Evolutionary conservation across 306 rosid genomes (phyloP), one percentile per base, ranked within the genome.

Genomic region (Corylus americana): DNA sequence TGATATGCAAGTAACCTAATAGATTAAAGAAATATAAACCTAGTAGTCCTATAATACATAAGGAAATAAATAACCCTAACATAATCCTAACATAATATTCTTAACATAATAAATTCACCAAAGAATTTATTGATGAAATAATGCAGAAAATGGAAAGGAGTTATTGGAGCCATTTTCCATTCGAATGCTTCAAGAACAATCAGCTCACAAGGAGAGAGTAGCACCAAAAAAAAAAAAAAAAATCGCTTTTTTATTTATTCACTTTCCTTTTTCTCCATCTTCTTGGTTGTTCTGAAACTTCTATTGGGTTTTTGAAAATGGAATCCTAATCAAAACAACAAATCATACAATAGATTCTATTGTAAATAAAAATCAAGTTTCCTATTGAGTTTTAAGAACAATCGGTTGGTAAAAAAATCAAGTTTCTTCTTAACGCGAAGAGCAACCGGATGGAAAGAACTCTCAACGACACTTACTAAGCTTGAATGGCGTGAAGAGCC

Each of bases 141-240:
- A 62, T 81, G 87, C 22, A 92, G 71, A 86, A 87, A 94, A 79
- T 86, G 53, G 87, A 94, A 92, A 73, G 97, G 97, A 54, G 98
- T 94, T 31, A 90, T 80, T 77, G 88, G 83, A 80, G 89, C 87
- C 92, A 92, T 77, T 86, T 89, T 90, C 98, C 97, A 94, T 72
- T 88, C 97, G 88, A 94, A 88, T 37, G 93, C 74, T 77, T 73
- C 67, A 50, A 94, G 83, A 86, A 94, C 81, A 77, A 89, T 37
- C 0, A 92, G 77, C 77, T 94, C 98, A 96, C 25, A 22, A 0
- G 25, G 25, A 22, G 25, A 22, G 25, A 22, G 25, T 22, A 22
- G 0, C 25, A 22, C 25, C 25, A 0, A 22, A 22, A 22, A 22
- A 22, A 22, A 22, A 22, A 22, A 22, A 22, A 22, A 22, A 22